Percentiles rank a stretch among this genome's conserved stretches.
Evolutionary conservation across 495 filamentous ascomycete species (phyloP).

Genomic region (Xylaria venustula): DNA sequence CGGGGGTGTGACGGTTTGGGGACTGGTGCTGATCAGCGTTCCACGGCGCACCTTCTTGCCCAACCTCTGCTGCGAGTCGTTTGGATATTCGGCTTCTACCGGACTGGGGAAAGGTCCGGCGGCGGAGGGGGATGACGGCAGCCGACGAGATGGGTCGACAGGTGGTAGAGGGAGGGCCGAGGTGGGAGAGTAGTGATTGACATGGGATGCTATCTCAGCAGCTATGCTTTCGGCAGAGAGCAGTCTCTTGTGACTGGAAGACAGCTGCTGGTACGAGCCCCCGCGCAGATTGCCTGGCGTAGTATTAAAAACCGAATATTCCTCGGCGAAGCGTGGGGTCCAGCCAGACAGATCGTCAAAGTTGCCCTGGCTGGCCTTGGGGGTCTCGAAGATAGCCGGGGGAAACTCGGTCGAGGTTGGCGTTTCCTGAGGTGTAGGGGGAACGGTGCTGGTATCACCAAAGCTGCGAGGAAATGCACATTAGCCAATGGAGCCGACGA

Average conservation of each 20-base stretch:
- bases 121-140: slow-evolving; percentile 56
- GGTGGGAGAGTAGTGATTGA: slow-evolving; percentile 57
- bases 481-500: background rate
- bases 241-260: slow-evolving; percentile 36
- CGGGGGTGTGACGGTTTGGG: slow-evolving; percentile 53
- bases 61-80: slow-evolving; percentile 26
- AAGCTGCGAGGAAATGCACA: background rate
- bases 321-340: slow-evolving; percentile 57
- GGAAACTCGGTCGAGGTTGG: slow-evolving; percentile 64
- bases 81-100: slow-evolving; percentile 19
- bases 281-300: slow-evolving; percentile 52
- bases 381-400: slow-evolving; percentile 64
- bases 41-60: slow-evolving; percentile 41
- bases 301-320: slow-evolving; percentile 57
- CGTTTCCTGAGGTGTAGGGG: slow-evolving; percentile 73
- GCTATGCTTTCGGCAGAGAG: slow-evolving; percentile 39
- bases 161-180: slow-evolving; percentile 52
- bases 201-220: slow-evolving; percentile 54
- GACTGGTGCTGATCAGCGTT: slow-evolving; percentile 32
- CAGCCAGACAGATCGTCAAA: slow-evolving; percentile 51
- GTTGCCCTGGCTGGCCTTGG: slow-evolving; percentile 49
- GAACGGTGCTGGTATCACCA: slow-evolving; percentile 70
- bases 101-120: slow-evolving; percentile 38
- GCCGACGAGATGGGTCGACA: slow-evolving; percentile 55
- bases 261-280: slow-evolving; percentile 27